Conservation (phyloP, 2,329 filamentous ascomycete genomes). For the Epichloe typhina region DNA sequence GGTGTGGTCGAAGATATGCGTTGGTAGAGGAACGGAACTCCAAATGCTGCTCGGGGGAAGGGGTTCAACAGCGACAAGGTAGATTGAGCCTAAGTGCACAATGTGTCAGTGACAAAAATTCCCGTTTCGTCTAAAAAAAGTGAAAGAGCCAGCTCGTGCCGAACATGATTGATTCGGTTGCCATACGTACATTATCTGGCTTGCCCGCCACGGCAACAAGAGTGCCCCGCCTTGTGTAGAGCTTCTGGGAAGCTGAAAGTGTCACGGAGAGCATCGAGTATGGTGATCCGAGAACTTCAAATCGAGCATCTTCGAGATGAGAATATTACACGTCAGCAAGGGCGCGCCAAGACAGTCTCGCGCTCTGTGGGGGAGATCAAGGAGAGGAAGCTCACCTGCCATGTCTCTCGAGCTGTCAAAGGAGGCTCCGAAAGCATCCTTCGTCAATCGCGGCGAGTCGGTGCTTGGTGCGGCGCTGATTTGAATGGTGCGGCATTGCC, state of each 20-base stretch:
- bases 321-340: neutral
- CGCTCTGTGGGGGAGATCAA: neutral
- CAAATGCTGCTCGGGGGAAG: slow-evolving; percentile 55
- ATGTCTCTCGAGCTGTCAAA: slow-evolving; percentile 32
- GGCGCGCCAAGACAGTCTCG: too few species aligned
- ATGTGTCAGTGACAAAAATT: neutral
- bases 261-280: slow-evolving; percentile 90
- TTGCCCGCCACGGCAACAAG: slow-evolving; percentile 83
- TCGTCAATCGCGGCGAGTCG: slow-evolving; percentile 34
- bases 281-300: slow-evolving; percentile 83
- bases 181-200: slow-evolving; percentile 77
- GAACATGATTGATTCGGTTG: neutral
- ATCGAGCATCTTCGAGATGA: slow-evolving; percentile 63
- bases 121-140: neutral
- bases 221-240: slow-evolving; percentile 86
- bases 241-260: slow-evolving; percentile 81
- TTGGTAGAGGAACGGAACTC: slow-evolving; percentile 93
- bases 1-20: slow-evolving; percentile 77
- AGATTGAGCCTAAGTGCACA: slow-evolving; percentile 57
- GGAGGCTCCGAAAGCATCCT: slow-evolving; percentile 43
- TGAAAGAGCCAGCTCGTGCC: neutral
- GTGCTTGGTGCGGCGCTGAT: slow-evolving; percentile 49
- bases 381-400: slow-evolving; percentile 35
- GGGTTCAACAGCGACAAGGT: slow-evolving; percentile 80
- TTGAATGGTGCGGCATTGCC: slow-evolving; percentile 47